These are phyloP conservation scores for Calonectria hongkongensis DNA, from an alignment of 2,329 filamentous ascomycete genomes.

Conservation along the genomic window DNA sequence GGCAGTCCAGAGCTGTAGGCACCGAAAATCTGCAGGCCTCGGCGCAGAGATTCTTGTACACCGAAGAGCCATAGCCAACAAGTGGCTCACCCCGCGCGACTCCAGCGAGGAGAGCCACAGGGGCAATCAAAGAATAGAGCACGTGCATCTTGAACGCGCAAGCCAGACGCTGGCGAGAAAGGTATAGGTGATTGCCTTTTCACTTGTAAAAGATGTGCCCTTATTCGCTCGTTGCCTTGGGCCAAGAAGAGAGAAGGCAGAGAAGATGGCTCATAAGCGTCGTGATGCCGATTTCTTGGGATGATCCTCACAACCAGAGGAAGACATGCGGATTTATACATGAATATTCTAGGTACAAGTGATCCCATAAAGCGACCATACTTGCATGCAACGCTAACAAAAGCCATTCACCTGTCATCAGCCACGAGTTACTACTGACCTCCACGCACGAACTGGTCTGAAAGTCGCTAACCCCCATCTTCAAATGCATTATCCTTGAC, in stretches of 20 bases:
- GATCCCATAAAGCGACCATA: background rate
- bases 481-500: slow-evolving; percentile 2
- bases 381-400: background rate
- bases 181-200: background rate
- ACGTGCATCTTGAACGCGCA: slow-evolving; percentile 25
- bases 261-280: background rate
- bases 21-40: slow-evolving; percentile 45
- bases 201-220: no score
- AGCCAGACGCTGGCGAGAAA: background rate
- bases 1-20: slow-evolving; percentile 46
- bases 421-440: slow-evolving; percentile 25
- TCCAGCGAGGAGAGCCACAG: background rate
- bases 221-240: background rate
- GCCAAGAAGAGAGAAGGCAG: background rate
- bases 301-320: slow-evolving; percentile 20
- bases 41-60: slow-evolving; percentile 38
- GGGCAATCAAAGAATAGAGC: background rate
- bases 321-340: slow-evolving; percentile 26
- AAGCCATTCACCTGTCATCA: slow-evolving; percentile 15
- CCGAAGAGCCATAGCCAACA: slow-evolving; percentile 45
- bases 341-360: background rate
- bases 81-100: slow-evolving; percentile 39
- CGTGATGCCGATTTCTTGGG: background rate
- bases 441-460: slow-evolving; percentile 17
- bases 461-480: slow-evolving; percentile 32